Evolutionary conservation across 306 rosid genomes (phyloP), one percentile per base, ranked within the genome.

Genomic region (Gillenia trifoliata): DNA sequence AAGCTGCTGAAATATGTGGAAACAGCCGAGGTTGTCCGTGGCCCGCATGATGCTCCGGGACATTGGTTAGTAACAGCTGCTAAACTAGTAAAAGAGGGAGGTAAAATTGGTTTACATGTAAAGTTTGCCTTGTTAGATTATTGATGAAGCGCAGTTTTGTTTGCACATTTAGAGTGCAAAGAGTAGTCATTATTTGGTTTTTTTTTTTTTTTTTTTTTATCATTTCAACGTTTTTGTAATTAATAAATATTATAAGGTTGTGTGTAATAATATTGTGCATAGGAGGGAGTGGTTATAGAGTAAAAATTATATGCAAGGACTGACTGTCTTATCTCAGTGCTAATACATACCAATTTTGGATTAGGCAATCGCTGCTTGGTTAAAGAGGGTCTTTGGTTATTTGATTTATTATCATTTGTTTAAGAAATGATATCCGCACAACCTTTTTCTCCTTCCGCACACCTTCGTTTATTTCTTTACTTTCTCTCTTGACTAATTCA

Each of bases 41-140:
- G 97, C 15, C 96, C 98, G 0, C 98, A 93, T 57, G 94, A 91
- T 80, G 79, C 85, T 80, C 98, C 98, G 0, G 98, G 98, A 10
- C 97, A 93, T 78, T 93, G 98, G 98, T 76, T 93, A 77, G 96
- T 93, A 71, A 89, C 85, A 15, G 97, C 96, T 71, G 98, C 97
- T 65, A 91, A 87, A 82, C 87, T 93, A 74, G 97, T 88, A 50
- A 78, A 80, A 19, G 94, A 91, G 30, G 92, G 92, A 47, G 91
- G 83, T 75, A 91, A 90, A 81, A 91, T 93, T 62, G 96, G 96
- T 70, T 81, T 93, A 76, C 88, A 85, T 65, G 96, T 89, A 20
- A 91, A 93, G 87, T 93, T 93, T 86, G 96, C 97, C 34, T 75
- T 93, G 87, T 83, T 93, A 64, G 98, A 93, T 71, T 91, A 91